Evolutionary conservation across 805 yeast genomes (phyloP).

Genomic region (Pichia rugopelliculosa): DNA sequence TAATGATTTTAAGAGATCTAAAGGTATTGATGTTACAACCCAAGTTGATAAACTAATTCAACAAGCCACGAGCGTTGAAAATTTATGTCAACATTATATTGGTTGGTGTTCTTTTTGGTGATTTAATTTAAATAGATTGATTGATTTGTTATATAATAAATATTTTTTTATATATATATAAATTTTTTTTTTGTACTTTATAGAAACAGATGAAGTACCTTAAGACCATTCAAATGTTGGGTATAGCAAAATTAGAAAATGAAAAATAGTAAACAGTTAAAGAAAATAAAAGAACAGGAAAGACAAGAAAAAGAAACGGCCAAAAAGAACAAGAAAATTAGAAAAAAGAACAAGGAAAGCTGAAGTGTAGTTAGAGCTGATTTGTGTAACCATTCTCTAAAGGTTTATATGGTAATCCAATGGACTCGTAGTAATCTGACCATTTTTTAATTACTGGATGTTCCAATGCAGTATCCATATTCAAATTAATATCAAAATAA

Average conservation of each 20-base stretch:
- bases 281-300: not conserved
- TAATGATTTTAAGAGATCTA: slow-evolving; percentile 72
- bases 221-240: no score
- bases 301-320: not conserved
- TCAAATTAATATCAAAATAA: slow-evolving; percentile 47
- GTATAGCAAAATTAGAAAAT: no score
- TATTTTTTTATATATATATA: no score
- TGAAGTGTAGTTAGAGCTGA: no score
- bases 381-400: no score
- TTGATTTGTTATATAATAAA: no score
- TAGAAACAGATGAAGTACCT: no score
- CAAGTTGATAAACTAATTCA: slow-evolving; percentile 93
- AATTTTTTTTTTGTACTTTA: no score
- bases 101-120: slow-evolving; percentile 99
- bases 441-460: slow-evolving; percentile 25
- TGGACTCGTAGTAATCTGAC: slow-evolving; percentile 6
- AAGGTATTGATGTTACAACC: slow-evolving; percentile 69
- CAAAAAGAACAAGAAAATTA: not conserved
- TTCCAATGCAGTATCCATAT: slow-evolving; percentile 26
- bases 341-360: no score
- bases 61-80: slow-evolving; percentile 95
- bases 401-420: not conserved
- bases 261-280: no score
- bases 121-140: not conserved
- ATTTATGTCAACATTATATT: slow-evolving; percentile 90